A percentile compares a stretch with the other conserved stretches of the same genome.
phyloP scores from a whole-genome alignment of 1,284 basidiomycete genomes.

The Coriolopsis trogii region DNA sequence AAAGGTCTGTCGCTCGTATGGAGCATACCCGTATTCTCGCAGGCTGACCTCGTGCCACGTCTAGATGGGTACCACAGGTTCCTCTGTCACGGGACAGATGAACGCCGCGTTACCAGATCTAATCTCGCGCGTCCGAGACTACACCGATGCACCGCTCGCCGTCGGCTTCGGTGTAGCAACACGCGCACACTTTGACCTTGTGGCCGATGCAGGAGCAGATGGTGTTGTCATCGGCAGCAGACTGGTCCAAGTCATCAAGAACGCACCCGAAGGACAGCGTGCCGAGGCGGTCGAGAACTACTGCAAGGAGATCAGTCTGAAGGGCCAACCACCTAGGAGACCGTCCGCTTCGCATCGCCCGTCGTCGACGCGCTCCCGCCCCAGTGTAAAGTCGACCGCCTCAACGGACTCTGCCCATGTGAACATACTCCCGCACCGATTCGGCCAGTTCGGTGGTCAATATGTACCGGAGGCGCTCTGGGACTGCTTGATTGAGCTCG shows the following conservation, averaged over 20 bases:
- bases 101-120: constrained; percentile 82
- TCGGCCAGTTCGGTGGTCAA: constrained; percentile 96
- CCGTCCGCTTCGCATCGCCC: constrained; percentile 21
- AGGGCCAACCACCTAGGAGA: constrained; percentile 47
- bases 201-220: constrained; percentile 87
- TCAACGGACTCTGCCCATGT: constrained; percentile 38
- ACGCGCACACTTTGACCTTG: constrained; percentile 88
- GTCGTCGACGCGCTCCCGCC: constrained; percentile 24
- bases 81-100: constrained; percentile 73
- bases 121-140: constrained; percentile 71
- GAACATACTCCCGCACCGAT: constrained; percentile 75
- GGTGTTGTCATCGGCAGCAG: constrained; percentile 95
- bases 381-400: constrained; percentile 32
- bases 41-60: background rate
- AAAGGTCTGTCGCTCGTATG: constrained; percentile 54
- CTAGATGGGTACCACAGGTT: constrained; percentile 98
- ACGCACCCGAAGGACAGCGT: constrained; percentile 54
- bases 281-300: constrained; percentile 72
- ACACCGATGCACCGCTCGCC: constrained; percentile 82
- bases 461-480: constrained; percentile 96
- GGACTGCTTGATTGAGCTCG: constrained; percentile 90
- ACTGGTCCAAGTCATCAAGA: constrained; percentile 81
- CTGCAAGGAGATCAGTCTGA: constrained; percentile 71
- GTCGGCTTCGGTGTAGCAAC: constrained; percentile 98
- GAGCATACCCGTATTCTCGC: background rate